A percentile compares a stretch with the other conserved stretches of the same genome.
phyloP scores from a whole-genome alignment of 2,329 filamentous ascomycete genomes.

The Arthroderma uncinatum region DNA sequence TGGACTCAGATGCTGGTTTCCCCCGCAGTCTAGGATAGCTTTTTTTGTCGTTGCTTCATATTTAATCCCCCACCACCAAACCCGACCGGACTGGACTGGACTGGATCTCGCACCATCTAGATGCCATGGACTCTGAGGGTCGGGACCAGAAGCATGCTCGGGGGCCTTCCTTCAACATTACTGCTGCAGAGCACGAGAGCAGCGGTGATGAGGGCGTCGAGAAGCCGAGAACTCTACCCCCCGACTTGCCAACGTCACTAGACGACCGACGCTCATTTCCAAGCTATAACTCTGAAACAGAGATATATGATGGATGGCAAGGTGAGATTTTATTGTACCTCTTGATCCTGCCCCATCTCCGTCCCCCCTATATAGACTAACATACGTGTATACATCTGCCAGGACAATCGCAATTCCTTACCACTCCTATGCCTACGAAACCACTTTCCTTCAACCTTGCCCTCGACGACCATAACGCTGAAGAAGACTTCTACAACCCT shows the following conservation, averaged over 20 bases:
- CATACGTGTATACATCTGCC: slow-evolving; percentile 7
- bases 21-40: slow-evolving; percentile 7
- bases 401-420: slow-evolving; percentile 95
- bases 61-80: neutral
- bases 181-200: neutral
- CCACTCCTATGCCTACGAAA: slow-evolving; percentile 71
- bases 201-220: slow-evolving; percentile 8
- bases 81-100: neutral
- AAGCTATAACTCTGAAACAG: slow-evolving; percentile 66
- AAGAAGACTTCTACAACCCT: slow-evolving; percentile 43
- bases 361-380: neutral
- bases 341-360: neutral
- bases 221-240: slow-evolving; percentile 48
- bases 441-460: slow-evolving; percentile 77
- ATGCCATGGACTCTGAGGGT: slow-evolving; percentile 26
- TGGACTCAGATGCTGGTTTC: slow-evolving; percentile 3
- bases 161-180: neutral
- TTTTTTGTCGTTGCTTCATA: neutral
- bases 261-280: slow-evolving; percentile 69
- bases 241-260: slow-evolving; percentile 80
- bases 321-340: slow-evolving; percentile 42
- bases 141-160: slow-evolving; percentile 23
- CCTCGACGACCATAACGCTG: slow-evolving; percentile 65
- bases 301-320: slow-evolving; percentile 99
- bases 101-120: neutral